These are phyloP conservation scores for Powellomyces hirtus DNA, from an alignment of 192 early-diverging fungal species.

Conservation along the genomic window DNA sequence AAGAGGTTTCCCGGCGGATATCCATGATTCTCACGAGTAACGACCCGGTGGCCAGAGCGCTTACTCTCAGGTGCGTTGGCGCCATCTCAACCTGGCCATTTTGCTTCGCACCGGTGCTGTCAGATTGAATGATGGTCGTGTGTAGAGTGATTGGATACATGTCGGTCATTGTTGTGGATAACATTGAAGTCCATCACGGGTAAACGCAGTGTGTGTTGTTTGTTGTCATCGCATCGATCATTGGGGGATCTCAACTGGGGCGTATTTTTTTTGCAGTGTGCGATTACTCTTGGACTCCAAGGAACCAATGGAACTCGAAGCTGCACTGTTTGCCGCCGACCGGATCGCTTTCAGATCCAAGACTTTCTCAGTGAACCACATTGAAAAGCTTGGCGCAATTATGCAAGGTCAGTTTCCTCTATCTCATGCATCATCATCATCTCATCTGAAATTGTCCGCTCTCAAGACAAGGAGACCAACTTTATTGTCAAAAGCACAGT, in stretches of 20 bases:
- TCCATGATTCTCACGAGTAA: constrained; percentile 25
- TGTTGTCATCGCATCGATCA: background rate
- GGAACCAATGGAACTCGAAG: constrained; percentile 16
- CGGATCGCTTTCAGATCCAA: constrained; percentile 1
- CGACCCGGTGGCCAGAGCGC: constrained; percentile 16
- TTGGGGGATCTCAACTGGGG: background rate
- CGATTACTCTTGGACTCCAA: constrained; percentile 14
- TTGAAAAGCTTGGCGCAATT: background rate
- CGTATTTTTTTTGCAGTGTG: constrained; percentile 1
- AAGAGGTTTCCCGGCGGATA: constrained; percentile 16
- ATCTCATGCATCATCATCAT: background rate
- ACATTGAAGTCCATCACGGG: constrained; percentile 28
- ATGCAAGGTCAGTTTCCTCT: constrained; percentile 17
- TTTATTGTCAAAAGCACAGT: background rate
- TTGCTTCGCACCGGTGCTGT: too few species aligned
- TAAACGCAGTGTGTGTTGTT: background rate
- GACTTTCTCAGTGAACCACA: constrained; percentile 3
- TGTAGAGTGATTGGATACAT: constrained; percentile 23
- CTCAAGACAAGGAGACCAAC: background rate
- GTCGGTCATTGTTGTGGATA: constrained; percentile 3
- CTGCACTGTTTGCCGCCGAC: constrained; percentile 22
- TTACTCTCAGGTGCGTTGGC: constrained; percentile 20
- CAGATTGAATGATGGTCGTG: background rate
- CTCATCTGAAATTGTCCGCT: background rate
- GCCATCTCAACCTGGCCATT: background rate